Evolutionary conservation across 2,329 filamentous ascomycete genomes (phyloP).

Genomic region (Cercospora canescens): DNA sequence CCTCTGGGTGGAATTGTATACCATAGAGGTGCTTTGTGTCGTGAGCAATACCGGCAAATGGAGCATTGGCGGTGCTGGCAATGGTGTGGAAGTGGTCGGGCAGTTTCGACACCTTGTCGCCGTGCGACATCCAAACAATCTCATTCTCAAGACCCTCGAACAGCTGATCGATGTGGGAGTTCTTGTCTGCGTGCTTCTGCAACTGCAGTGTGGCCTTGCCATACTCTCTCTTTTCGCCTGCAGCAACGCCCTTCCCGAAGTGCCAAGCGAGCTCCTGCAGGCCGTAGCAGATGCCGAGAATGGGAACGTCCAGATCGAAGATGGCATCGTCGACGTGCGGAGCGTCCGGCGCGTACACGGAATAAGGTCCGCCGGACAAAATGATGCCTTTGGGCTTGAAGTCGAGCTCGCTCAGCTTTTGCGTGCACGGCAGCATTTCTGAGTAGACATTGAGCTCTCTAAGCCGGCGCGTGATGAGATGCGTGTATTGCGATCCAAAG

Average conservation of each 20-base stretch:
- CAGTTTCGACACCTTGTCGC: constrained; percentile 76
- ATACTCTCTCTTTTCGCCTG: constrained; percentile 69
- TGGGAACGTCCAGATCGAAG: constrained; percentile 70
- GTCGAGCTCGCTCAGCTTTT: constrained; percentile 72
- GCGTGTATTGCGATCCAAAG: constrained; percentile 71
- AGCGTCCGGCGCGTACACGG: constrained; percentile 77
- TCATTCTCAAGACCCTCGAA: constrained; percentile 74
- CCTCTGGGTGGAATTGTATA: constrained; percentile 88
- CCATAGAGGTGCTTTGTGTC: constrained; percentile 70
- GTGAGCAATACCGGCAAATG: constrained; percentile 79
- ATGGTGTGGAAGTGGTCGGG: constrained; percentile 73
- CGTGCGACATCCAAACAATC: constrained; percentile 84
- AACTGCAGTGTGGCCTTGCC: constrained; percentile 68
- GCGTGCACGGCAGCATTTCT: constrained; percentile 86
- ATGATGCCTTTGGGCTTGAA: constrained; percentile 86
- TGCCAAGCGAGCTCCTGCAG: constrained; percentile 75
- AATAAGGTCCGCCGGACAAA: constrained; percentile 70
- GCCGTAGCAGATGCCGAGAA: constrained; percentile 64
- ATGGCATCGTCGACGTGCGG: constrained; percentile 80
- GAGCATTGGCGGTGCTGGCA: constrained; percentile 73
- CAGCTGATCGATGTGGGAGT: constrained; percentile 70
- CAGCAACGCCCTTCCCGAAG: constrained; percentile 65
- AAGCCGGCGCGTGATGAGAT: constrained; percentile 73
- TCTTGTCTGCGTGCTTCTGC: constrained; percentile 54
- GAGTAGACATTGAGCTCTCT: constrained; percentile 79